Conservation (phyloP, 768 basidiomycete genomes). For the Pleurotus djamor region DNA sequence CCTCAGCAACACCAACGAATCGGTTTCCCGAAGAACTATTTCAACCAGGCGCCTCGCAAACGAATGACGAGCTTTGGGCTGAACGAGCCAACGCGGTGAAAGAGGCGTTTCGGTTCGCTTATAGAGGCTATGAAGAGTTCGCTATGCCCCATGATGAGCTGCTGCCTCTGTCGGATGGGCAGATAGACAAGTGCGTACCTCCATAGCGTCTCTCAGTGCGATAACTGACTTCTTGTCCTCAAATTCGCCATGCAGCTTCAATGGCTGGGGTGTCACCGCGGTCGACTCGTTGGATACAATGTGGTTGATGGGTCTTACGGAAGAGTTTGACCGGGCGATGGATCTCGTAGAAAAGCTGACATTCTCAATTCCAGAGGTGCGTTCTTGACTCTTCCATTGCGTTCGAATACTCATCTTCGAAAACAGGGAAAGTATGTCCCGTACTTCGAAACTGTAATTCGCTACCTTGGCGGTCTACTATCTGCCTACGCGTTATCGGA, state of each 20-base stretch:
- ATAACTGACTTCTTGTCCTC: background rate
- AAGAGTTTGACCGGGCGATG: constrained; percentile 68
- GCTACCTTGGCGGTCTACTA: constrained; percentile 86
- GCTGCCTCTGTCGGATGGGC: constrained; percentile 36
- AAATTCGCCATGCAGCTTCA: constrained; percentile 48
- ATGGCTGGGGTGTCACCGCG: constrained; percentile 77
- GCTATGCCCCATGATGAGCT: constrained; percentile 69
- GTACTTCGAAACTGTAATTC: constrained; percentile 86
- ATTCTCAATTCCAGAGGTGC: background rate
- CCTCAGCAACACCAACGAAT: background rate
- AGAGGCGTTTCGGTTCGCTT: constrained; percentile 65
- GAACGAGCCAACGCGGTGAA: constrained; percentile 55
- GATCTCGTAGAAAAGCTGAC: constrained; percentile 34
- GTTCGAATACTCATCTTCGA: background rate
- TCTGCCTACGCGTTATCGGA: constrained; percentile 78
- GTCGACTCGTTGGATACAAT: constrained; percentile 88
- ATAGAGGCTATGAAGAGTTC: constrained; percentile 58
- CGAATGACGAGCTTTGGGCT: constrained; percentile 41
- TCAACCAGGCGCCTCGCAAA: background rate
- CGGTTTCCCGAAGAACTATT: background rate
- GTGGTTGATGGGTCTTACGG: constrained; percentile 72
- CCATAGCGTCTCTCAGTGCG: background rate
- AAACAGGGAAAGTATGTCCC: constrained; percentile 34
- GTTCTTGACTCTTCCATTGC: background rate
- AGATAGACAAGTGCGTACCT: constrained; percentile 6